Conservation (phyloP, 2,329 filamentous ascomycete genomes). For the Rhexocercosporidium sp. region DNA sequence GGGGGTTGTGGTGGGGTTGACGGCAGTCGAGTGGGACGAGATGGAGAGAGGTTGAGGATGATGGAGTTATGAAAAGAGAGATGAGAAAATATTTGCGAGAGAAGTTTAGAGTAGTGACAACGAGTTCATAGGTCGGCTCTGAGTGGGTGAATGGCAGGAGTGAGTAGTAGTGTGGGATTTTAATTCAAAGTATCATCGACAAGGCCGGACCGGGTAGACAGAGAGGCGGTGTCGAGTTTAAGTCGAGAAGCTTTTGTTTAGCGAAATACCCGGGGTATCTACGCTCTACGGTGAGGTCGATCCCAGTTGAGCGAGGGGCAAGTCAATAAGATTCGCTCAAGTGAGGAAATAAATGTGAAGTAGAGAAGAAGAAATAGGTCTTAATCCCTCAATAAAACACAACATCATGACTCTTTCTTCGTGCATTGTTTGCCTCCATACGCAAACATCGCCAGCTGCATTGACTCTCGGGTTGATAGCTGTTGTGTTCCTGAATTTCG, state of each 20-base stretch:
- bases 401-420: too few relatives aligned
- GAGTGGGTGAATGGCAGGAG: not conserved
- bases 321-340: too few relatives aligned
- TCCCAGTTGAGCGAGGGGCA: too few relatives aligned
- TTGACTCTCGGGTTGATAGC: too few relatives aligned
- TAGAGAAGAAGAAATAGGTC: not conserved
- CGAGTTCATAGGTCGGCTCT: not conserved
- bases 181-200: not conserved
- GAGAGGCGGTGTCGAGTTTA: not conserved
- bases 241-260: slow-evolving; percentile 9
- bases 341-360: not conserved
- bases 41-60: not conserved
- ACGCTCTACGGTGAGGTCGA: too few relatives aligned
- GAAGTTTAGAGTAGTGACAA: not conserved
- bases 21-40: slow-evolving; percentile 6
- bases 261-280: not conserved
- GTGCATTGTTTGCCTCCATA: too few relatives aligned
- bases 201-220: slow-evolving; percentile 1
- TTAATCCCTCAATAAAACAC: too few relatives aligned
- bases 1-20: slow-evolving; percentile 10
- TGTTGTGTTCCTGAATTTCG: too few relatives aligned
- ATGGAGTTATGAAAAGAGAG: not conserved
- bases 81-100: not conserved
- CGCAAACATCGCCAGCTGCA: too few relatives aligned
- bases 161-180: not conserved